These are phyloP conservation scores for Stagonosporopsis rhizophila DNA, from an alignment of 2,329 filamentous ascomycete species.

Conservation along the genomic window DNA sequence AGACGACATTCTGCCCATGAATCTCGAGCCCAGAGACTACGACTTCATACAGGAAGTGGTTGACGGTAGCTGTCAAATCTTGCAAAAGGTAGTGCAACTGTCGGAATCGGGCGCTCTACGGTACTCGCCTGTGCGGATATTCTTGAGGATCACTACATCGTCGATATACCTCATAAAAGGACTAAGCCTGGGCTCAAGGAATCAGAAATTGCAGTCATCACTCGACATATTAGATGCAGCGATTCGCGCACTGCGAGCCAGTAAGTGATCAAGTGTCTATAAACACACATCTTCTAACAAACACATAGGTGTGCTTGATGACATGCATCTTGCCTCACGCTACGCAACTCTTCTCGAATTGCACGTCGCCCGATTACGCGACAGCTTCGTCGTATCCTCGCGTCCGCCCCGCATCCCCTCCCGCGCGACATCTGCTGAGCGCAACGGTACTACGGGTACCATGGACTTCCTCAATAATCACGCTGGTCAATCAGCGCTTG, in stretches of 20 bases:
- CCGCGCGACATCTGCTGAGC: slow-evolving; percentile 39
- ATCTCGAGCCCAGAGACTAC: slow-evolving; percentile 59
- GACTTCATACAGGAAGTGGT: slow-evolving; percentile 65
- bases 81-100: slow-evolving; percentile 59
- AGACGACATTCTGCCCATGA: slow-evolving; percentile 51
- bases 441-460: slow-evolving; percentile 37
- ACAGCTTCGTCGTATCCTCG: slow-evolving; percentile 48
- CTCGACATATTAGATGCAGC: slow-evolving; percentile 58
- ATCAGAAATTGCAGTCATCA: slow-evolving; percentile 58
- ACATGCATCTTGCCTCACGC: slow-evolving; percentile 60
- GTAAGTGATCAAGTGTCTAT: slow-evolving; percentile 13
- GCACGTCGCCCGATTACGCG: slow-evolving; percentile 47
- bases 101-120: slow-evolving; percentile 56
- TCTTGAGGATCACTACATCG: slow-evolving; percentile 61
- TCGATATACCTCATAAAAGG: slow-evolving; percentile 64
- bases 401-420: slow-evolving; percentile 46
- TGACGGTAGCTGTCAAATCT: slow-evolving; percentile 60
- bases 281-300: slow-evolving; percentile 7
- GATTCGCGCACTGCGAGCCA: slow-evolving; percentile 58
- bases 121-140: slow-evolving; percentile 62
- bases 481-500: slow-evolving; percentile 45
- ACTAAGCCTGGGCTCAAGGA: slow-evolving; percentile 58
- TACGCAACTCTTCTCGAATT: slow-evolving; percentile 59
- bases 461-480: slow-evolving; percentile 49
- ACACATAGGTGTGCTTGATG: slow-evolving; percentile 53